Evolutionary conservation across 2,329 filamentous ascomycete species (phyloP), one percentile per base, ranked within the genome.

Genomic region (Beauveria medogensis): DNA sequence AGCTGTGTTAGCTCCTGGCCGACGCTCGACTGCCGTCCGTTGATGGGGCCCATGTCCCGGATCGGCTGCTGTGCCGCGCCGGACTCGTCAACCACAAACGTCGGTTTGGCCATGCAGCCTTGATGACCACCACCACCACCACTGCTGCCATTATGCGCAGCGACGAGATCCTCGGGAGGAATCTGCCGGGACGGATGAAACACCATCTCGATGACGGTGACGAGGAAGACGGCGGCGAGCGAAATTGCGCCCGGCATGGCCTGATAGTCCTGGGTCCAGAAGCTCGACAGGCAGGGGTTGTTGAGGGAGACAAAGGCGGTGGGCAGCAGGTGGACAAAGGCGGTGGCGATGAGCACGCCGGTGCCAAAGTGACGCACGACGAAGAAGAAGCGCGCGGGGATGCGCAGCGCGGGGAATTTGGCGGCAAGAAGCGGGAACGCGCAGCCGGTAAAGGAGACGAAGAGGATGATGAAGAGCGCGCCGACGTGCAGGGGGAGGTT

Each of bases 171-270:
- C 43, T 64, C 61, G 2, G 69, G 64, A 0, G 65, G 65, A 14
- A 70, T 63, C 55, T 71, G 73, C 18, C 75, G 70, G 18, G 73
- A 72, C 0, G 78, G 78, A 46, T 78, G 77, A 61, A 86, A 82
- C 28, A 82, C 74, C 82, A 86, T 96, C 73, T 97, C 92, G 63
- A 97, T 81, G 12, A 87, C 80, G 10, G 93, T 89, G 7, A 96
- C 91, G 10, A 90, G 79, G 67, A 95, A 81, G 43, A 91, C 89
- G 30, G 88, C 86, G 12, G 85, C 77, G 84, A 96, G 91, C 54
- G 90, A 87, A 62, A 95, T 86, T 56, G 92, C 82, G 4, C 91
- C 91, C 1, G 91, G 86, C 76, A 94, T 89, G 24, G 90, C 88
- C 58, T 81, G 83, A 73, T 93, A 96, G 30, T 83, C 82, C 48